These are phyloP conservation scores for Ophiostoma montium DNA, from an alignment of 2,329 filamentous ascomycete genomes.

Conservation along the genomic window DNA sequence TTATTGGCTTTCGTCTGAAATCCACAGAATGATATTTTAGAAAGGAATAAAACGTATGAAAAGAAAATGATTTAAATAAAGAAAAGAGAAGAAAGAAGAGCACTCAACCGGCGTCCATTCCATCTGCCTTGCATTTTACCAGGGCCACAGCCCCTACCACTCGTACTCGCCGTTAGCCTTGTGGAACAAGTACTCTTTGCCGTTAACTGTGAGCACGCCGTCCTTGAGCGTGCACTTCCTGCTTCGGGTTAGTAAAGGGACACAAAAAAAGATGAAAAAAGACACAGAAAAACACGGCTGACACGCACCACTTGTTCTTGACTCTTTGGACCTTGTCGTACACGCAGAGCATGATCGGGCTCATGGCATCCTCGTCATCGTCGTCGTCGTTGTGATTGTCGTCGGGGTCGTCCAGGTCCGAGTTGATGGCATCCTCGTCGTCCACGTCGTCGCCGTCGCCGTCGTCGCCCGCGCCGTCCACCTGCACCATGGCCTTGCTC, in stretches of 20 bases:
- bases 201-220: constrained; percentile 82
- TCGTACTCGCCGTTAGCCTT: constrained; percentile 96
- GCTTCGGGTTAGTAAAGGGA: constrained; percentile 14
- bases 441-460: constrained; percentile 47
- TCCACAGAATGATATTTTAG: too few relatives aligned
- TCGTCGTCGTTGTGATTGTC: constrained; percentile 74
- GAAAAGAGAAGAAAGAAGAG: background rate
- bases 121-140: too few relatives aligned
- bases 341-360: constrained; percentile 94
- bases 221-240: constrained; percentile 98
- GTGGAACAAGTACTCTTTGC: constrained; percentile 95
- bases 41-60: too few relatives aligned
- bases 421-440: constrained; percentile 96
- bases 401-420: constrained; percentile 88
- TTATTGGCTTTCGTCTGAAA: too few relatives aligned
- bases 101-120: too few relatives aligned
- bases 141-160: too few relatives aligned
- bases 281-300: too few relatives aligned
- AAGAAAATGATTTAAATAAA: background rate
- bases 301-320: constrained; percentile 82
- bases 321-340: constrained; percentile 98
- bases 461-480: constrained; percentile 39
- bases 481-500: background rate
- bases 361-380: constrained; percentile 70
- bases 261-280: too few relatives aligned